phyloP scores from a whole-genome alignment of 192 early-diverging fungal genomes.

The Podila horticola region DNA sequence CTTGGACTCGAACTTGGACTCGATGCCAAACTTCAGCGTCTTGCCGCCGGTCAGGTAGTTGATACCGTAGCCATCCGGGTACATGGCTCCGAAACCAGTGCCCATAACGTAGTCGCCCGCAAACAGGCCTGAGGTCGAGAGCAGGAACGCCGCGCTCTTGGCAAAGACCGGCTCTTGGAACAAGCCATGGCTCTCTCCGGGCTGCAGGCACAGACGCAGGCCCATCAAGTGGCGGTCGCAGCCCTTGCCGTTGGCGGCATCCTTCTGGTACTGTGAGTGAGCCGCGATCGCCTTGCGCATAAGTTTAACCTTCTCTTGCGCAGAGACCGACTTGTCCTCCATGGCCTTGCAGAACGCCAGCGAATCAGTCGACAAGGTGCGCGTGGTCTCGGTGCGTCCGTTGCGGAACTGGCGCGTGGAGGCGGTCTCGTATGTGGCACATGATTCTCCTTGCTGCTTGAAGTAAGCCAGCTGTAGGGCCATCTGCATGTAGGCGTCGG shows the following conservation, averaged over 20 bases:
- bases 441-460: constrained; percentile 69
- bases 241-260: constrained; percentile 81
- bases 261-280: constrained; percentile 74
- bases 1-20: constrained; percentile 68
- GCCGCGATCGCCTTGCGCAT: constrained; percentile 71
- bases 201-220: constrained; percentile 65
- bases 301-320: constrained; percentile 63
- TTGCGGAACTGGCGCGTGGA: constrained; percentile 81
- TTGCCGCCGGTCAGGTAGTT: constrained; percentile 81
- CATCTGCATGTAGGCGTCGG: constrained; percentile 92
- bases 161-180: constrained; percentile 79
- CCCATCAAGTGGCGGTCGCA: constrained; percentile 89
- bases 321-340: constrained; percentile 59
- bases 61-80: constrained; percentile 85
- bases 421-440: constrained; percentile 88
- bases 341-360: constrained; percentile 77
- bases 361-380: constrained; percentile 78
- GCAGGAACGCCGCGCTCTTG: constrained; percentile 71
- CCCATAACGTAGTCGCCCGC: constrained; percentile 73
- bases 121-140: constrained; percentile 84
- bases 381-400: constrained; percentile 89
- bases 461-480: constrained; percentile 86
- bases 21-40: constrained; percentile 82
- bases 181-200: constrained; percentile 46
- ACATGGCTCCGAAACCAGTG: constrained; percentile 90